Evolutionary conservation across 192 early-diverging fungal genomes (phyloP), one percentile per base, ranked within the genome.

Genomic region (Coemansia sp.): DNA sequence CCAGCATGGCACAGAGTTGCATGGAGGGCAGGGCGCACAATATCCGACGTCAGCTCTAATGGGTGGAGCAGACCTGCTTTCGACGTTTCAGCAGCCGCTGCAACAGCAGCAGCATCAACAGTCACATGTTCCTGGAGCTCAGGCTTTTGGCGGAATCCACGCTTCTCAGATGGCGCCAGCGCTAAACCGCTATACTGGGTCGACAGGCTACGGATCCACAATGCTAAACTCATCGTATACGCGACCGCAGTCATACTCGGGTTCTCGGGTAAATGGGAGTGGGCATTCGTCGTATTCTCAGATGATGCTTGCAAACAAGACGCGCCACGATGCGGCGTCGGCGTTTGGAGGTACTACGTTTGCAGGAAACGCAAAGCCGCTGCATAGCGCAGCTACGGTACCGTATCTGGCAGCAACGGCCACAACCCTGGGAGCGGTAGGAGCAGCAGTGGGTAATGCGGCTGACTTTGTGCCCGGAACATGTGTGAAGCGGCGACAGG

Each of bases 381-480:
- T 48, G 12, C 38, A 44, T 30, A 19, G 28, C 49, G 21, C 27
- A 49, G 31, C 9, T 52, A 30, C 21, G 47, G 4, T 32, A 18
- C 38, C 21, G 34, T 23, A 26, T 23, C 50, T 52, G 52, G 52
- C 23, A 10, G 25, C 25, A 23, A 4, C 22, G 12, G 52, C 25
- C 14, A 56, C 62, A 41, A 30, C 31, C 14, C 49, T 44, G 24
- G 34, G 22, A 24, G n/a, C 34, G 28, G 25, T 26, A n/a, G 26
- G 18, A 9, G 26, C 61, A 44, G 34, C 44, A 58, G 25, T 28
- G 5, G 59, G 47, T 32, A 30, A 22, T 9, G 19, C 59, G 18
- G 34, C 64, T 22, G 62, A 71, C 16, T 58, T 65, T 51, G 64
- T 83, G 12, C 77, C 82, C 0, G 82, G 82, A 4, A 81, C 78